Base-by-base conservation (phyloP, 257 asterid genomes). In the Capsicum chinense region DNA sequence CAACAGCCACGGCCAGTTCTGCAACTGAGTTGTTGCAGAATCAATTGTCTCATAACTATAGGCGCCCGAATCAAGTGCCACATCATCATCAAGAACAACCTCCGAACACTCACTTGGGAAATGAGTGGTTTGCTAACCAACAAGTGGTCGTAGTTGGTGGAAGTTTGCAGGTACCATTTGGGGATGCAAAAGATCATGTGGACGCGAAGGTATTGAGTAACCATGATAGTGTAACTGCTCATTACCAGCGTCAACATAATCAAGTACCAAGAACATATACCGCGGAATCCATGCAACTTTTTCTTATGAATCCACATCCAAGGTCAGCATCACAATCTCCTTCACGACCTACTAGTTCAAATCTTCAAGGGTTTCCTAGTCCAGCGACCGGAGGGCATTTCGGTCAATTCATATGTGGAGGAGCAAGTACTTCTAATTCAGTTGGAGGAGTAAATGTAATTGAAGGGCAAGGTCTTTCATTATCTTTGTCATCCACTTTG, bases 261-360 rank as follows among this genome's bases (percentile, higher is more conserved):
- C 95, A 91, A 83, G 88, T 92, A 81, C 56, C 91, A 17, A 79
- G 90, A 81, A 91, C 91, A 73, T 6, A n/a, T 58, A 86, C 93
- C 48, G 94, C 97, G 4, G 93, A 94, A 11, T 98, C 98, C 99
- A 95, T 95, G 99, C 97, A 95, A 88, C 99, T 95, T 86, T 95
- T 95, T 63, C 87, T 89, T 37, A 93, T 93, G 97, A 94, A 95
- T 83, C 95, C 98, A 83, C 92, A 83, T 37, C 90, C 89, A 69
- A 84, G 90, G 1, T 91, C 97, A 39, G 92, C 93, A 2, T 91
- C 98, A 2, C 94, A 97, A 0, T 84, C 97, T 35, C 88, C 90
- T 73, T 42, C 95, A 7, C 94, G 85, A 0, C 79, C 95, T 0
- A 60, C 93, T 8, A 80, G 89, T 42, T 79, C 93, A 67, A 74